Conservation (phyloP, 805 yeast genomes). For the Wickerhamomyces mucosus region DNA sequence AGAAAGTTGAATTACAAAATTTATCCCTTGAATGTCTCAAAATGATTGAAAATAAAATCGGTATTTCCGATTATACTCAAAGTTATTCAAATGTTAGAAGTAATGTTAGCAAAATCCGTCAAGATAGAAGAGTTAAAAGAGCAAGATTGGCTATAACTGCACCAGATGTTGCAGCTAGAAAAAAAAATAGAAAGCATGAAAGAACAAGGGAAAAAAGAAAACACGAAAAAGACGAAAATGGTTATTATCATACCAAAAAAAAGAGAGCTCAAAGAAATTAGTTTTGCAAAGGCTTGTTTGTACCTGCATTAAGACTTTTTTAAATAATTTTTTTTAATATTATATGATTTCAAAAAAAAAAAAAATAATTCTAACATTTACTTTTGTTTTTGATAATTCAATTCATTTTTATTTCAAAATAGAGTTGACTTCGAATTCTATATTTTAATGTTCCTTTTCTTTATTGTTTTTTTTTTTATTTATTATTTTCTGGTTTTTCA, state of each 20-base stretch:
- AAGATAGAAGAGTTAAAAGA: slow-evolving; percentile 66
- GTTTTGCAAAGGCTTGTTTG: too few relatives aligned
- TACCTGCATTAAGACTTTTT: too few relatives aligned
- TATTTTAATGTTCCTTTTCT: too few relatives aligned
- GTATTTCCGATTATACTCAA: slow-evolving; percentile 57
- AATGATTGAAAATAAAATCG: slow-evolving; percentile 57
- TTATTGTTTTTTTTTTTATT: too few relatives aligned
- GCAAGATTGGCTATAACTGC: slow-evolving; percentile 67
- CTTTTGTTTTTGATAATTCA: too few relatives aligned
- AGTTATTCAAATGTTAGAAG: slow-evolving; percentile 57
- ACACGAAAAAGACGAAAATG: slow-evolving; percentile 65
- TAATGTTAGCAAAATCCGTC: slow-evolving; percentile 49
- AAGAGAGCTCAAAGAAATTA: slow-evolving; percentile 19
- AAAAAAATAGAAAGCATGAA: slow-evolving; percentile 68
- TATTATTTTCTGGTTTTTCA: too few relatives aligned
- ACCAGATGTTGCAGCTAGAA: slow-evolving; percentile 75
- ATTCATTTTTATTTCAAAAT: too few relatives aligned
- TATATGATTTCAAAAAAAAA: too few relatives aligned
- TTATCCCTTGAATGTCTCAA: slow-evolving; percentile 59
- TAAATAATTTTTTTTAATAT: too few relatives aligned
- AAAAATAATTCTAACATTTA: too few relatives aligned
- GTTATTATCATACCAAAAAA: slow-evolving; percentile 59
- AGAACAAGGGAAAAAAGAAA: slow-evolving; percentile 71
- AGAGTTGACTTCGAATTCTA: too few relatives aligned
- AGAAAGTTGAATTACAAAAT: slow-evolving; percentile 40